These are phyloP conservation scores for Citrullus colocynthis DNA, from an alignment of 306 rosid species.

Conservation along the genomic window DNA sequence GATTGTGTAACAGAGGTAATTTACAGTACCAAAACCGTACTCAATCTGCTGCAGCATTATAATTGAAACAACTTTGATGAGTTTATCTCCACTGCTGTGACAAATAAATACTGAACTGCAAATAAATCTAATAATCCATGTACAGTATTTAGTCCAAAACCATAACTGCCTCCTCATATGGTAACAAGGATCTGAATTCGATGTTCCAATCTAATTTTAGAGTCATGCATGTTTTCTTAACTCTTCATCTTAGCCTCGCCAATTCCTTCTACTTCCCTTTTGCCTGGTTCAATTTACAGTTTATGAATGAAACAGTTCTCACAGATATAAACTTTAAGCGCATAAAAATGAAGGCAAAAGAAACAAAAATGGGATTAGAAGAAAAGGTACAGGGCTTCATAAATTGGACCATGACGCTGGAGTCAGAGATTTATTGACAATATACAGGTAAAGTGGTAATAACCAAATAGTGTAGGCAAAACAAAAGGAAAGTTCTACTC, in stretches of 20 bases:
- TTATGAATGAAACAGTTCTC: not conserved
- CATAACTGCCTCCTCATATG: not conserved
- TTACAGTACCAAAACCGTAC: not conserved
- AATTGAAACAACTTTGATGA: not conserved
- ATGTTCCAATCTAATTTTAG: not conserved
- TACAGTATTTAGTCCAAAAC: not conserved
- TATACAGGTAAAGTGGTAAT: not conserved
- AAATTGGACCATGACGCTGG: not conserved
- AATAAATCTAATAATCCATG: not conserved
- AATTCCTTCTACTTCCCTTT: not conserved
- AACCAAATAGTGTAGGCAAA: not conserved
- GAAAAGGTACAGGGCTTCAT: not conserved
- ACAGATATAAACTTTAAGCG: not conserved
- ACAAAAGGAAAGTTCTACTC: not conserved
- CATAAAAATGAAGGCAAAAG: not conserved
- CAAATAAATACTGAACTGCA: not conserved
- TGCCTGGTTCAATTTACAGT: not conserved
- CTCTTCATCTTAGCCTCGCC: not conserved
- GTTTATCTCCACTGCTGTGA: not conserved
- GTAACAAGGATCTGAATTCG: not conserved
- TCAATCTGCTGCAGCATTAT: not conserved
- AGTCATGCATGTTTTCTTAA: not conserved
- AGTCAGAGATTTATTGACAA: not conserved
- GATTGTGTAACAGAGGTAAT: not conserved
- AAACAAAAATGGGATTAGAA: not conserved